Evolutionary conservation across 2,329 filamentous ascomycete species (phyloP).

Genomic region (Tolypocladium endophyticum): DNA sequence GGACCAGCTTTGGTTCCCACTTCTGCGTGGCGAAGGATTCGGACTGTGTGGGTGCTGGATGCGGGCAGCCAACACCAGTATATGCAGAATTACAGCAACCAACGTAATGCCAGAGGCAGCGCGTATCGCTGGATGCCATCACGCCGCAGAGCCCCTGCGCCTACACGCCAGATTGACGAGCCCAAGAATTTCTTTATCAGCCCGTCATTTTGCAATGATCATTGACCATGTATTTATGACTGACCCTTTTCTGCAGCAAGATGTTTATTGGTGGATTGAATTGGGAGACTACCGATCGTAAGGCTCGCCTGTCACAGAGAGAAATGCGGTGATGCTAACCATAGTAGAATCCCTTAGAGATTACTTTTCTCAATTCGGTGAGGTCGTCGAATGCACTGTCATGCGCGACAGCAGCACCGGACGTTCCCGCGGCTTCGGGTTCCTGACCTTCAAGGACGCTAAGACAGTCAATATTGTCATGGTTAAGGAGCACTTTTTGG

Average conservation of each 20-base stretch:
- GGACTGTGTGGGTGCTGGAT: not conserved
- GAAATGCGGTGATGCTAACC: slow-evolving; percentile 3
- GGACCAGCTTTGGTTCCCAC: not conserved
- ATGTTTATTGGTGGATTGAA: slow-evolving; percentile 99
- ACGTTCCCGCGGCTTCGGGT: slow-evolving; percentile 90
- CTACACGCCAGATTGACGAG: not conserved
- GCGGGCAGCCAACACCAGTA: not conserved
- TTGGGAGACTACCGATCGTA: slow-evolving; percentile 98
- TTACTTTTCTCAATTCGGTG: slow-evolving; percentile 96
- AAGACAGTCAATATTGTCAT: slow-evolving; percentile 98
- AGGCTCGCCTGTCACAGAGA: slow-evolving; percentile 25
- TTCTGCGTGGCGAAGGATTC: not conserved
- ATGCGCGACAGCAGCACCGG: slow-evolving; percentile 95
- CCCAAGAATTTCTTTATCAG: not conserved
- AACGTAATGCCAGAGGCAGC: not conserved
- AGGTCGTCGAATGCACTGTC: slow-evolving; percentile 97
- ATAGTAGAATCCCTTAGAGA: slow-evolving; percentile 80
- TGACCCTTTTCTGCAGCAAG: slow-evolving; percentile 51
- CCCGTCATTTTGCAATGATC: not conserved
- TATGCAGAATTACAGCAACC: not conserved
- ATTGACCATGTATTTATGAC: not conserved
- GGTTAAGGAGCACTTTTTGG: slow-evolving; percentile 97
- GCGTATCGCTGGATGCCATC: not conserved
- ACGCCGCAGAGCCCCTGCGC: not conserved
- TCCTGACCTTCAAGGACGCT: slow-evolving; percentile 93